These are phyloP conservation scores for Dissophora globulifera DNA, from an alignment of 192 early-diverging fungal species.

Conservation along the genomic window DNA sequence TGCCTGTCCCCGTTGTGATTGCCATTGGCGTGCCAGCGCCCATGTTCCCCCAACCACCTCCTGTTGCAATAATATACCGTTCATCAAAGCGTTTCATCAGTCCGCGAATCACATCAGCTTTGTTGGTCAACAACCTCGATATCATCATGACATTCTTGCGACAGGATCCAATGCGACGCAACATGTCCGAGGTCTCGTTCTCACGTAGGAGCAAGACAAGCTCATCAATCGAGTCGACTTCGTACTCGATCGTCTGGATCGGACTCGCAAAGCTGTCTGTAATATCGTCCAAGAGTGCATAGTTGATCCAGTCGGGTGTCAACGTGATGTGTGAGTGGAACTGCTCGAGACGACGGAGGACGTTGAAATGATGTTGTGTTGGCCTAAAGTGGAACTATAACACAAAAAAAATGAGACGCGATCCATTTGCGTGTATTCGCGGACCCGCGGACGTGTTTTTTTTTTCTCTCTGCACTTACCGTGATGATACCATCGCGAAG, in stretches of 20 bases:
- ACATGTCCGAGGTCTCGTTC: conserved; percentile 86
- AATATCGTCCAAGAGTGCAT: conserved; percentile 95
- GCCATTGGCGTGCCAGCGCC: background rate
- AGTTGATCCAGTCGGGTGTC: conserved; percentile 97
- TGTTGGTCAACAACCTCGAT: conserved; percentile 73
- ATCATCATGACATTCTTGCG: conserved; percentile 78
- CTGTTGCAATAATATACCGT: conserved; percentile 50
- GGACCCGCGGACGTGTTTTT: no score
- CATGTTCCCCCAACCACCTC: background rate
- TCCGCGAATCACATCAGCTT: conserved; percentile 79
- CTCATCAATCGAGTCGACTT: conserved; percentile 96
- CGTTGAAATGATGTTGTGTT: conserved; percentile 83
- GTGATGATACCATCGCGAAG: conserved; percentile 76
- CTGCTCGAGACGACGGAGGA: conserved; percentile 86
- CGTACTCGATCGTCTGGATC: conserved; percentile 87
- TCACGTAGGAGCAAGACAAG: conserved; percentile 92
- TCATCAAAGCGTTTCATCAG: conserved; percentile 76
- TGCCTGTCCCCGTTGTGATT: background rate
- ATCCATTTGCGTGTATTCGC: no score
- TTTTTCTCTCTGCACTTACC: conserved; percentile 53
- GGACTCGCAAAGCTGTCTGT: conserved; percentile 92
- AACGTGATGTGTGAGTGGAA: conserved; percentile 86
- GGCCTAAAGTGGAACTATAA: conserved; percentile 84
- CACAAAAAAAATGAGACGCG: background rate
- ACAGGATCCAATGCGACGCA: conserved; percentile 78